These are phyloP conservation scores for Fusarium pseudoanthophilum DNA, from an alignment of 2,329 filamentous ascomycete species.

Conservation along the genomic window DNA sequence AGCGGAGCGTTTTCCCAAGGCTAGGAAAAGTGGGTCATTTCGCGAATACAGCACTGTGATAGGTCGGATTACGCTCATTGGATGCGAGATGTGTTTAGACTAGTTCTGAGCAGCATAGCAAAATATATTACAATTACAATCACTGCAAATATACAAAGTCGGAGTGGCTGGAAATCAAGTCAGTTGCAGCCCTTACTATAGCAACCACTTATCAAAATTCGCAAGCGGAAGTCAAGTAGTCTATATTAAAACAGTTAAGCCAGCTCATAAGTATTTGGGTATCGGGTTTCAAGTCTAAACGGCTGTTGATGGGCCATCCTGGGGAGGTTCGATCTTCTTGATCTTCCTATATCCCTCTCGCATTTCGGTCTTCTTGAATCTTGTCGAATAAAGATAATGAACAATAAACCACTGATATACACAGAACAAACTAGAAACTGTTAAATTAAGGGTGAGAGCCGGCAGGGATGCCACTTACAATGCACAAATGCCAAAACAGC, in stretches of 20 bases:
- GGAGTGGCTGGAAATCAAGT: neutral
- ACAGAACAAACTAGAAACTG: slow-evolving; percentile 1
- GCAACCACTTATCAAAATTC: neutral
- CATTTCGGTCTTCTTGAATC: slow-evolving; percentile 21
- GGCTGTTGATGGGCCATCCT: neutral
- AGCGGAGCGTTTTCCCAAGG: no score
- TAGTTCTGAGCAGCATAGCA: no score
- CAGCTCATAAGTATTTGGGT: no score
- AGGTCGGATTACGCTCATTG: no score
- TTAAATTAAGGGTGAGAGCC: neutral
- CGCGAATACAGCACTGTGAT: no score
- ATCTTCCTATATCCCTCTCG: slow-evolving; percentile 23
- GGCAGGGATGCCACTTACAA: slow-evolving; percentile 1
- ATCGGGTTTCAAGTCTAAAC: neutral
- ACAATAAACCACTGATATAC: slow-evolving; percentile 26
- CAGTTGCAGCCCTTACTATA: neutral
- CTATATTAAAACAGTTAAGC: neutral
- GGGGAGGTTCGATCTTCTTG: slow-evolving; percentile 3
- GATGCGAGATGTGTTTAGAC: no score
- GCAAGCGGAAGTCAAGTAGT: neutral
- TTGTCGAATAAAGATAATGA: slow-evolving; percentile 9
- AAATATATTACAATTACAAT: no score
- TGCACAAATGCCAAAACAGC: slow-evolving; percentile 28
- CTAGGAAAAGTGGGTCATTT: no score
- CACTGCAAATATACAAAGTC: no score